phyloP scores from a whole-genome alignment of 805 yeast genomes.

The Candida vartiovaarae region DNA sequence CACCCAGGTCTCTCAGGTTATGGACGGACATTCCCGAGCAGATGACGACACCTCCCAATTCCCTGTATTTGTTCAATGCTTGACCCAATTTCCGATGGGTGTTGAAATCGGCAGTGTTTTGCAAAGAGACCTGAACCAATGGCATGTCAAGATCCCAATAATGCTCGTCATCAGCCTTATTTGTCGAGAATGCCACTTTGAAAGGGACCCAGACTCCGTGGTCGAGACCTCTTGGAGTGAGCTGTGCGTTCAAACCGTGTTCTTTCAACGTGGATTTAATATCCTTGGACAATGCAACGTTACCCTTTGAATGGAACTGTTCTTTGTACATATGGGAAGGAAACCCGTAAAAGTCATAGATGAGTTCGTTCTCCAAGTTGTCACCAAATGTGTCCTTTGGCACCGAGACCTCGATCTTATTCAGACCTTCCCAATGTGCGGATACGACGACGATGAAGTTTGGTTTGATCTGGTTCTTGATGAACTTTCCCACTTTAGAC shows the following conservation, averaged over 20 bases:
- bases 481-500: constrained; percentile 42
- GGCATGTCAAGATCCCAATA: constrained; percentile 29
- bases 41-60: constrained; percentile 44
- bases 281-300: constrained; percentile 35
- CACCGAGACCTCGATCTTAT: constrained; percentile 41
- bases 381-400: constrained; percentile 25
- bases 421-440: constrained; percentile 69
- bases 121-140: constrained; percentile 34
- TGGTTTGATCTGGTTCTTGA: constrained; percentile 47
- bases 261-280: constrained; percentile 34
- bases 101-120: constrained; percentile 32
- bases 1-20: constrained; percentile 52
- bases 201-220: constrained; percentile 84
- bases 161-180: constrained; percentile 16
- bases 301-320: constrained; percentile 47
- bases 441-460: constrained; percentile 60
- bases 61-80: constrained; percentile 43
- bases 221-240: constrained; percentile 61
- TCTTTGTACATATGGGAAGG: constrained; percentile 59
- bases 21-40: constrained; percentile 80
- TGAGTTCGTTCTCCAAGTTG: constrained; percentile 40
- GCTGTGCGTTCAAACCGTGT: constrained; percentile 37
- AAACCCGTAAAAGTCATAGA: constrained; percentile 74
- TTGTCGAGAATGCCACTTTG: constrained; percentile 55
- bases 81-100: constrained; percentile 50